Conservation (phyloP, 352 stramenopile genomes). For the Phytophthora fragariaefolia region DNA sequence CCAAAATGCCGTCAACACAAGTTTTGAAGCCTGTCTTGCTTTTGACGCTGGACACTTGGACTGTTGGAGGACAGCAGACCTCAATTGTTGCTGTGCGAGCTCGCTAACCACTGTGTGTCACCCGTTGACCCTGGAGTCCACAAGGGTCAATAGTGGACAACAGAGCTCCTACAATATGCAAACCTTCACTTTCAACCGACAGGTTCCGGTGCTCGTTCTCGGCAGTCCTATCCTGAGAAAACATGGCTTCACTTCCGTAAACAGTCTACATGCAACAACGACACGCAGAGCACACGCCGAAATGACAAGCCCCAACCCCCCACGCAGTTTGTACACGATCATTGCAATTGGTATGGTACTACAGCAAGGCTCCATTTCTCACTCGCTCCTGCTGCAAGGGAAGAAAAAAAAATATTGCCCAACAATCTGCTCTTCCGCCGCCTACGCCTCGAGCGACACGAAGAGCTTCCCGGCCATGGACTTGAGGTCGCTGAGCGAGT, state of each 20-base stretch:
- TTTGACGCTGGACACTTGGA: too few relatives aligned
- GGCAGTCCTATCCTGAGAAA: not conserved
- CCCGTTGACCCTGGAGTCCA: too few relatives aligned
- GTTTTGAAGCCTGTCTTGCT: too few relatives aligned
- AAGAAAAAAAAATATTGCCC: not conserved
- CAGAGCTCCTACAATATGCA: too few relatives aligned
- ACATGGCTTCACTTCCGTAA: conserved; percentile 7
- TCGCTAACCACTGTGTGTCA: too few relatives aligned
- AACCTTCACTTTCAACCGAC: not conserved
- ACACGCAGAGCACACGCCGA: not conserved
- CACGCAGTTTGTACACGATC: conserved; percentile 23
- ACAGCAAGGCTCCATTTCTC: too few relatives aligned
- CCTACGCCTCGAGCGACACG: conserved; percentile 45
- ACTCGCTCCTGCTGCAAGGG: conserved; percentile 7
- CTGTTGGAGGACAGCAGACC: too few relatives aligned
- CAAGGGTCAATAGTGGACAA: too few relatives aligned
- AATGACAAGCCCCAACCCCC: not conserved
- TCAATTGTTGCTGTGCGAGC: too few relatives aligned
- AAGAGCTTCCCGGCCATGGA: conserved; percentile 65
- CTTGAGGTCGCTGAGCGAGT: conserved; percentile 63
- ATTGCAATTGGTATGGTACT: conserved; percentile 24
- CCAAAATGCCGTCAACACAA: conserved; percentile 16
- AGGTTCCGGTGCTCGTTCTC: not conserved
- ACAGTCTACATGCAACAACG: not conserved
- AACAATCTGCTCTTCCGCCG: not conserved